These are phyloP conservation scores for Schizonepeta tenuifolia DNA, from an alignment of 257 asterid genomes.

Conservation along the genomic window DNA sequence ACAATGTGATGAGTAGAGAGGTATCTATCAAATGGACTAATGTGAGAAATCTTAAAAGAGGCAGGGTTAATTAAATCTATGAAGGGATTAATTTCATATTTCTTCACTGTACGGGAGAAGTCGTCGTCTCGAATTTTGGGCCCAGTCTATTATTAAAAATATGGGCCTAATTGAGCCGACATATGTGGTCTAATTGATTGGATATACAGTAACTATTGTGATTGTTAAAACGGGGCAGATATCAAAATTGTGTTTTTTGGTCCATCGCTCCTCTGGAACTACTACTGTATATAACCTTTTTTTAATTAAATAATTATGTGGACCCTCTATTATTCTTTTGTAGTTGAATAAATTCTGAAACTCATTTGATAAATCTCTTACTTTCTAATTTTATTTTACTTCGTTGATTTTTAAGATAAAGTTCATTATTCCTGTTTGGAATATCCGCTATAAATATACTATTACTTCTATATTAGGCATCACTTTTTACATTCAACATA, in stretches of 20 bases:
- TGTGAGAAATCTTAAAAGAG: too few species aligned
- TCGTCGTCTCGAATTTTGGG: too few species aligned
- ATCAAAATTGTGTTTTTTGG: slow-evolving; percentile 35
- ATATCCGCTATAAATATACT: not conserved
- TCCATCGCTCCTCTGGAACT: slow-evolving; percentile 15
- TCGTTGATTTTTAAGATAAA: not conserved
- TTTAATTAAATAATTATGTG: not conserved
- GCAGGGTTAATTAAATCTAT: too few species aligned
- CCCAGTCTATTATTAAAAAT: too few species aligned
- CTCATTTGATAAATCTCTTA: not conserved
- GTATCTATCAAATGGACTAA: too few species aligned
- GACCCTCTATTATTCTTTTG: slow-evolving; percentile 13
- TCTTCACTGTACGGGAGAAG: too few species aligned
- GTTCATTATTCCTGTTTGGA: not conserved
- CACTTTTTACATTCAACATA: too few species aligned
- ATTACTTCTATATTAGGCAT: not conserved
- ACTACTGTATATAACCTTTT: too few species aligned
- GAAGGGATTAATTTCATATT: too few species aligned
- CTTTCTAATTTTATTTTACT: not conserved
- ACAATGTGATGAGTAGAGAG: too few species aligned
- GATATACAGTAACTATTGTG: slow-evolving; percentile 20
- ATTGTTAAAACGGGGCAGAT: slow-evolving; percentile 21
- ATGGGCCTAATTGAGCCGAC: slow-evolving; percentile 25
- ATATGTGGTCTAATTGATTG: slow-evolving; percentile 28
- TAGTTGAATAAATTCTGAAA: not conserved